Base-by-base conservation (phyloP, 352 stramenopile species). In the Phytopythium boreale region DNA sequence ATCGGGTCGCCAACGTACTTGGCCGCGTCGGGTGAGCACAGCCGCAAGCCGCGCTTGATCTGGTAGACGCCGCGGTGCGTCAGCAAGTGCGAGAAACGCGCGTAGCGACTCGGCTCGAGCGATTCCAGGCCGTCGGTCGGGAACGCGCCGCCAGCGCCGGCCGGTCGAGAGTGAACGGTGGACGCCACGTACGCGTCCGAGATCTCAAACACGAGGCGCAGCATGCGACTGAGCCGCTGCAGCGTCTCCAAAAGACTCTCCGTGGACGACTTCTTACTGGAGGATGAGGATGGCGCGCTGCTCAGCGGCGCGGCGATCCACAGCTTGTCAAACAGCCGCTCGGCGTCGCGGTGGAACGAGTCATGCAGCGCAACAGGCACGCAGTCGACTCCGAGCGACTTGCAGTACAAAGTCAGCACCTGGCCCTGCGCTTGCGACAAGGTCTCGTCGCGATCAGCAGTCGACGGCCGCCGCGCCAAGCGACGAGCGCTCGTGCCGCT, bases 181-280 rank as follows among this genome's bases (percentile, higher is more conserved):
- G 85, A 93, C 2, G 87, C 78, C 39, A 96, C 87, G 64, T 96
- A 96, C 17, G 85, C 82, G 62, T 93, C 84, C 56, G 87, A 93
- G 49, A 96, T 96, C 59, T 93, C 84, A 56, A 96, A 94, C 31
- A 94, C 80, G 29, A 76, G 72, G 20, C 87, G 84, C 22, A 96
- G 56, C 50, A 81, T 80, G 26, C 82, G 79, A 52, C 85, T 89
- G n/a, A 92, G 64, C 14, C 84, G 80, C 60, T 91, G 77, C 17
- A 91, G 78, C 19, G 84, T 75, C 67, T 90, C 82, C 17, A 84
- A 65, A 11, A 68, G 60, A 17, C 29, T 80, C 39, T 84, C 76
- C 2, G 41, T 55, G 4, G 66, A 37, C 11, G 76, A 60, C 50
- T 69, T 73, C 52, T 78, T 66, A 63, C 69, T 69, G 22, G 47